Evolutionary conservation across 768 basidiomycete species (phyloP).

Genomic region (Amanita phalloides): DNA sequence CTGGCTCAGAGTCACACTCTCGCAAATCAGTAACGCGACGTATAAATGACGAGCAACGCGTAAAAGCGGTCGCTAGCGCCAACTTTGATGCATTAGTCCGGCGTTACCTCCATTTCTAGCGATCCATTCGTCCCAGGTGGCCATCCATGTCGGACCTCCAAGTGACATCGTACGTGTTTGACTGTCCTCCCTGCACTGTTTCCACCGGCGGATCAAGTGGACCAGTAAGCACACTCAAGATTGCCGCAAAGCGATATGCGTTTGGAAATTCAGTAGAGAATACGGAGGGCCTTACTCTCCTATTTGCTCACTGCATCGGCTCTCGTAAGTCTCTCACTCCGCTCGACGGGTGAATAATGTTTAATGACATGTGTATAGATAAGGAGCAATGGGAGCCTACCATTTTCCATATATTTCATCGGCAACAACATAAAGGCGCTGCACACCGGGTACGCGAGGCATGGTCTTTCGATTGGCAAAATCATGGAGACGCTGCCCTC

Average conservation of each 20-base stretch:
- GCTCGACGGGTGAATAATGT: background rate
- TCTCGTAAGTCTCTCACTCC: constrained; percentile 23
- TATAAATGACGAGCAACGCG: background rate
- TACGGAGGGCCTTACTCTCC: constrained; percentile 26
- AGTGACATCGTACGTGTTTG: constrained; percentile 1
- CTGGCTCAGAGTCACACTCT: background rate
- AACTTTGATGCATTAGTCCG: background rate
- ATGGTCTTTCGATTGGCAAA: constrained; percentile 36
- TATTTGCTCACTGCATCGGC: constrained; percentile 38
- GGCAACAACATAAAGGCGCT: constrained; percentile 13
- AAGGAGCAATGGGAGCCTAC: constrained; percentile 48
- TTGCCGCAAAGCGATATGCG: constrained; percentile 35
- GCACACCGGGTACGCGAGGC: constrained; percentile 21
- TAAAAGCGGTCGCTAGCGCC: background rate
- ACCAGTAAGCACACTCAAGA: constrained; percentile 18
- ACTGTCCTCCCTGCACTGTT: background rate
- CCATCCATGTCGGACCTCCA: background rate
- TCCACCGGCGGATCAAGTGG: background rate
- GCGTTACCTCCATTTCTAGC: background rate
- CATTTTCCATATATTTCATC: constrained; percentile 25
- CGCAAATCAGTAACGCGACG: constrained; percentile 3
- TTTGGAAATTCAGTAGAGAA: constrained; percentile 14
- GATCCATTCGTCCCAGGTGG: background rate
- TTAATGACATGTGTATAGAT: constrained; percentile 20
- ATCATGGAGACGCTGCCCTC: constrained; percentile 30